Percentiles rank a stretch among this genome's conserved stretches.
phyloP scores from a whole-genome alignment of 108 stramenopile species.

The Fragilaria radians region DNA sequence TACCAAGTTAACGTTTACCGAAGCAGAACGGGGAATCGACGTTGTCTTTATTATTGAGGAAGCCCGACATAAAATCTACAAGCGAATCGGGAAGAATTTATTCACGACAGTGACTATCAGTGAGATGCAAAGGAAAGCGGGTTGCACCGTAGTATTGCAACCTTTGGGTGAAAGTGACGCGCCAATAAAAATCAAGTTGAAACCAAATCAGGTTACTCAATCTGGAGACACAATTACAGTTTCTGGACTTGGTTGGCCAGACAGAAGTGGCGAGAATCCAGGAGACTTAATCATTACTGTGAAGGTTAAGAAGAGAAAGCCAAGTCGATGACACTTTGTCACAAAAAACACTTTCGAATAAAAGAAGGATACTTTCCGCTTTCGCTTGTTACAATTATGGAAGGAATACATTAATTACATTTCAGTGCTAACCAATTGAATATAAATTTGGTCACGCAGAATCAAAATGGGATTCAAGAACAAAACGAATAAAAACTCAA shows the following conservation, averaged over 20 bases:
- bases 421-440: too few species aligned
- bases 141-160: constrained; percentile 45
- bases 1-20: constrained; percentile 40
- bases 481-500: too few species aligned
- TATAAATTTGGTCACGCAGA: too few species aligned
- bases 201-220: constrained; percentile 7
- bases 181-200: constrained; percentile 11
- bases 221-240: constrained; percentile 33
- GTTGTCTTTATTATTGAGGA: constrained; percentile 61
- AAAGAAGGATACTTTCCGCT: too few species aligned
- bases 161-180: constrained; percentile 33
- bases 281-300: constrained; percentile 8
- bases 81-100: constrained; percentile 54
- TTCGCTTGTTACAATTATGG: too few species aligned
- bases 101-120: constrained; percentile 32
- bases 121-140: constrained; percentile 23
- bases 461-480: too few species aligned
- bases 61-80: constrained; percentile 37
- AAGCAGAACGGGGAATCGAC: constrained; percentile 22
- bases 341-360: too few species aligned
- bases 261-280: not conserved
- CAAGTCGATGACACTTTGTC: too few species aligned
- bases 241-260: constrained; percentile 58
- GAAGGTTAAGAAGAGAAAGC: not conserved
- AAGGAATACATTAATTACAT: too few species aligned